phyloP scores from a whole-genome alignment of 2,329 filamentous ascomycete species.

The Clonostachys sp. region DNA sequence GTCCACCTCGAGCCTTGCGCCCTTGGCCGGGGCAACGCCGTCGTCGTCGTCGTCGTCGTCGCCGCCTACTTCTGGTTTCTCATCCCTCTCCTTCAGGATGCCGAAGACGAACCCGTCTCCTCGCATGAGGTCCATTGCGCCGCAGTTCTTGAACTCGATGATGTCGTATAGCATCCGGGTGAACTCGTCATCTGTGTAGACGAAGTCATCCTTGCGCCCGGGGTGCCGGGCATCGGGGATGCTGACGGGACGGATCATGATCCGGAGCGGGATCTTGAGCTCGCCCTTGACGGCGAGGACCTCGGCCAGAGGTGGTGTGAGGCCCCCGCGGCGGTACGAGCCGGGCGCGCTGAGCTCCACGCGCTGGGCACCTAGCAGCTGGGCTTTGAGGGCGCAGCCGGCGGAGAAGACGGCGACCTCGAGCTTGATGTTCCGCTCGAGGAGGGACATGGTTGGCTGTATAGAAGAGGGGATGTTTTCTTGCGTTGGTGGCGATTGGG shows the following conservation, averaged over 20 bases:
- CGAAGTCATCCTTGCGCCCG: slow-evolving; percentile 30
- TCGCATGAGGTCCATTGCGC: slow-evolving; percentile 25
- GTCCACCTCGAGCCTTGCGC: slow-evolving; percentile 27
- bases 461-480: too few relatives aligned
- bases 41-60: not conserved
- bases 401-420: slow-evolving; percentile 52
- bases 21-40: slow-evolving; percentile 3
- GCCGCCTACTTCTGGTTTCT: not conserved
- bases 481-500: too few relatives aligned
- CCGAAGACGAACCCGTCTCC: slow-evolving; percentile 57
- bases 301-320: slow-evolving; percentile 40
- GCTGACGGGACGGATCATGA: slow-evolving; percentile 49
- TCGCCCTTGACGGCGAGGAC: slow-evolving; percentile 20
- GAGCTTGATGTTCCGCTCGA: slow-evolving; percentile 20
- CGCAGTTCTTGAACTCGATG: slow-evolving; percentile 24
- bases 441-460: not conserved
- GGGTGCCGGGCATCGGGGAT: not conserved
- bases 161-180: slow-evolving; percentile 36
- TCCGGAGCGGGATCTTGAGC: slow-evolving; percentile 34
- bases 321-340: slow-evolving; percentile 45
- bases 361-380: slow-evolving; percentile 37
- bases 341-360: slow-evolving; percentile 48
- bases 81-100: slow-evolving; percentile 21
- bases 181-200: slow-evolving; percentile 41
- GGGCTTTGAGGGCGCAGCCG: slow-evolving; percentile 28